Evolutionary conservation across 75 land plant genomes (phyloP), one percentile per base, ranked within the genome.

Genomic region (Picea sitchensis): DNA sequence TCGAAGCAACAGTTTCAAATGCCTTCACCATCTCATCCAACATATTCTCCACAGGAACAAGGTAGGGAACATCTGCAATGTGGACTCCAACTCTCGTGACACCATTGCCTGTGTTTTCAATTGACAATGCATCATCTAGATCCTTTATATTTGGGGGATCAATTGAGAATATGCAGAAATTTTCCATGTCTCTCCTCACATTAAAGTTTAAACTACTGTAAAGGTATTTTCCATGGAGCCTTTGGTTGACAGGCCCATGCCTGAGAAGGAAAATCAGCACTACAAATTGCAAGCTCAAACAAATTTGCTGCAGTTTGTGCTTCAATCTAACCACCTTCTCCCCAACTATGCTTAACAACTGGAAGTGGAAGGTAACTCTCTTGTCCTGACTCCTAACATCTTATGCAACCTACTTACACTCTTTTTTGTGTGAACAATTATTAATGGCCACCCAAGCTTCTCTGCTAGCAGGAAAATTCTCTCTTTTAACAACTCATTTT

Each of bases 11-110:
- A 60, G 75, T 84, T 61, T 63, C 80, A 36, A 92, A 9, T 59
- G 89, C 79, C 57, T 75, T 61, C 14, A 34, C 64, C 59, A 56
- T 81, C 20, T 77, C 84, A 77, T 61, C 99, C 59, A 96, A 75
- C 13, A 79, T 87, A 58, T 94, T 81, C 26, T 86, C 88, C 15
- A 94, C 90, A n/a, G 26, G 69, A 69, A 93, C 89, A 83, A 93
- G 94, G 79, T 88, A 92, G 14, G 96, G 92, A 15, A 84, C 96
- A 87, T 96, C 99, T 72, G 96, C 92, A 77, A 96, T 91, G 79
- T 96, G 99, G 41, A 96, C 90, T 12, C 96, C 99, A 47, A 96
- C 84, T 79, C 96, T 83, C 54, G 81, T 80, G 54, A 73, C 63
- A 20, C 83, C 91, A 79, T 86, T 78, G 0, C 80, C 82, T 34